These are phyloP conservation scores for Penicillium palitans DNA, from an alignment of 2,329 filamentous ascomycete species.

Conservation along the genomic window DNA sequence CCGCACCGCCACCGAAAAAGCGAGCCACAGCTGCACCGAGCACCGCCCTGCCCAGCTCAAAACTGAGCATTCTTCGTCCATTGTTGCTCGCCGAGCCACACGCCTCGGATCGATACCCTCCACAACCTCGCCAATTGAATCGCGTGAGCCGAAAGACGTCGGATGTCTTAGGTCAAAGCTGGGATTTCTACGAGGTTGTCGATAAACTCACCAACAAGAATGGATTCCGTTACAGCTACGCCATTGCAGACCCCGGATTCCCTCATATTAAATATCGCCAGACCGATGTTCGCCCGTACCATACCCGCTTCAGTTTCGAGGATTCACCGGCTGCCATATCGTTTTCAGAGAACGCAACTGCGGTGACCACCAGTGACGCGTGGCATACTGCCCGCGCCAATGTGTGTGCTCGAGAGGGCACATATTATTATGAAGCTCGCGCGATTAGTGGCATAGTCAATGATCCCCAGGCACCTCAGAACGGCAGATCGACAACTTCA, in stretches of 20 bases:
- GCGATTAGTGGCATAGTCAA: conserved; percentile 67
- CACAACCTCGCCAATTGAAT: conserved; percentile 44
- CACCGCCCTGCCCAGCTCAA: conserved; percentile 39
- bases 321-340: conserved; percentile 84
- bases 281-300: conserved; percentile 80
- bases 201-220: conserved; percentile 63
- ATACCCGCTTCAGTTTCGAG: conserved; percentile 85
- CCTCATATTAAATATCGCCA: conserved; percentile 88
- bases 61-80: conserved; percentile 44
- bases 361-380: conserved; percentile 87
- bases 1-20: conserved; percentile 38
- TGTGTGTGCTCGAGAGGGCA: conserved; percentile 82
- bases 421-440: conserved; percentile 93
- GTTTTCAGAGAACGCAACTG: conserved; percentile 71
- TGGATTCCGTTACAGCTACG: conserved; percentile 84
- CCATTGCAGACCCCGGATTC: conserved; percentile 85
- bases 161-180: conserved; percentile 35
- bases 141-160: conserved; percentile 39
- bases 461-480: conserved; percentile 24
- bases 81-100: conserved; percentile 43
- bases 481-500: conserved; percentile 24
- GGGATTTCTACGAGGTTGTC: conserved; percentile 46
- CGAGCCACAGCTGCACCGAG: conserved; percentile 31
- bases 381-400: conserved; percentile 91
- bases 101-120: conserved; percentile 39